Conservation (phyloP, 2,329 filamentous ascomycete species). For the Xylariomycetidae sp. region DNA sequence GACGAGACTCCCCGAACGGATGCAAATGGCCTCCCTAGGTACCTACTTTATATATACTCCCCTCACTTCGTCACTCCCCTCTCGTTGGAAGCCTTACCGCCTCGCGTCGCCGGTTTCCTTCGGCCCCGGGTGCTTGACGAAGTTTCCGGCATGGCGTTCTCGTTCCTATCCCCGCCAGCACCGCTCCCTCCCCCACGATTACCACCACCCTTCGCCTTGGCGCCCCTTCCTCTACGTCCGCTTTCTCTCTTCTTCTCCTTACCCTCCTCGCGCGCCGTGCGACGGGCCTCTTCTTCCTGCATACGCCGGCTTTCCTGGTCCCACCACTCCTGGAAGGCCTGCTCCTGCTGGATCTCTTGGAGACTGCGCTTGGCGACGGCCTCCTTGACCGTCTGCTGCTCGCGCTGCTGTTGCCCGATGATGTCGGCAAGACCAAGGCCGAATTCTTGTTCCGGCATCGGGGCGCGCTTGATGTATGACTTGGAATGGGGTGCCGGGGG, state of each 20-base stretch:
- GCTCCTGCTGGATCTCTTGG: constrained; percentile 93
- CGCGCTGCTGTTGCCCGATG: constrained; percentile 75
- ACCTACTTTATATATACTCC: constrained; percentile 9
- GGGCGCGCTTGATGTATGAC: constrained; percentile 50
- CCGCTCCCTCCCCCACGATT: constrained; percentile 4
- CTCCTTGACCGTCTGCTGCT: constrained; percentile 77
- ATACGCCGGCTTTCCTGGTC: constrained; percentile 73
- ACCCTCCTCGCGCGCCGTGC: constrained; percentile 35
- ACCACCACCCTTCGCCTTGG: constrained; percentile 7
- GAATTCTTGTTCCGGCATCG: constrained; percentile 56
- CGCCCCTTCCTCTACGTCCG: constrained; percentile 11
- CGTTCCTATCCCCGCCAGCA: constrained; percentile 3
- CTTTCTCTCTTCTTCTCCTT: constrained; percentile 31
- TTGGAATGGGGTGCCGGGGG: constrained; percentile 54
- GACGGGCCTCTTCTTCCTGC: constrained; percentile 53
- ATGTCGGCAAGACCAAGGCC: constrained; percentile 83
- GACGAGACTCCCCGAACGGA: no score
- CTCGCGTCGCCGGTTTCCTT: no score
- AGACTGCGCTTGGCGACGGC: constrained; percentile 82
- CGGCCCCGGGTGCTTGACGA: constrained; percentile 1
- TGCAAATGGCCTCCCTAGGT: no score
- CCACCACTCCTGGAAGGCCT: constrained; percentile 97
- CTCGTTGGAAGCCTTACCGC: no score
- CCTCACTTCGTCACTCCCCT: constrained; percentile 7
- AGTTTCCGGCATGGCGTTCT: background rate